A percentile compares a stretch with the other conserved stretches of the same genome.
Evolutionary conservation across 2,329 filamentous ascomycete species (phyloP).

Genomic region (Chaetomium sp.): DNA sequence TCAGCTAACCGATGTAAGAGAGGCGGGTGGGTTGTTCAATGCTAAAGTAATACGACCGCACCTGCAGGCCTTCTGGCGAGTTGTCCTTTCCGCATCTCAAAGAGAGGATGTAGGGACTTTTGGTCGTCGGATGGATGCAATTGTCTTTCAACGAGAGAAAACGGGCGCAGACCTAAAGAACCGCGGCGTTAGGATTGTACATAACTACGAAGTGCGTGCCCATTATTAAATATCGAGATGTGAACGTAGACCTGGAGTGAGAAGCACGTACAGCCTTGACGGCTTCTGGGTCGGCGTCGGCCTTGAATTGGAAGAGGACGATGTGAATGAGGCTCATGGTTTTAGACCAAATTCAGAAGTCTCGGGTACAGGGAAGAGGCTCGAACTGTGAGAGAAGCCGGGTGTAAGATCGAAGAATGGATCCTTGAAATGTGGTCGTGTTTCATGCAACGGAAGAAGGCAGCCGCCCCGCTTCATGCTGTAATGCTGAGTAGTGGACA

Average conservation of each 20-base stretch:
- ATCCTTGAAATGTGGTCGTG: neutral
- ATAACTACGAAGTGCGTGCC: neutral
- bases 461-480: neutral
- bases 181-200: neutral
- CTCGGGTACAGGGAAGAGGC: neutral
- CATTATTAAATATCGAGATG: neutral
- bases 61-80: conserved; percentile 60
- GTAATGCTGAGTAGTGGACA: no score
- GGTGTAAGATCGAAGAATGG: neutral
- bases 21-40: neutral
- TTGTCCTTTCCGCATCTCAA: conserved; percentile 62
- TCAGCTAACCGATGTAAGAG: conserved; percentile 46
- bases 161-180: conserved; percentile 36
- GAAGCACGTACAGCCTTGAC: conserved; percentile 36
- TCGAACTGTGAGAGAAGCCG: neutral
- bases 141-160: conserved; percentile 54
- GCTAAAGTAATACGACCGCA: neutral
- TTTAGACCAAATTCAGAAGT: neutral
- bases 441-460: neutral
- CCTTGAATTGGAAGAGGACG: conserved; percentile 25
- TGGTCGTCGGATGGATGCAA: conserved; percentile 62
- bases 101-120: conserved; percentile 60
- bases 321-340: conserved; percentile 21
- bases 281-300: conserved; percentile 35
- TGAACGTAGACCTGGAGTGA: neutral